Evolutionary conservation across 2,329 filamentous ascomycete genomes (phyloP), one percentile per base, ranked within the genome.

Genomic region (Arthrobotrys sinensis): DNA sequence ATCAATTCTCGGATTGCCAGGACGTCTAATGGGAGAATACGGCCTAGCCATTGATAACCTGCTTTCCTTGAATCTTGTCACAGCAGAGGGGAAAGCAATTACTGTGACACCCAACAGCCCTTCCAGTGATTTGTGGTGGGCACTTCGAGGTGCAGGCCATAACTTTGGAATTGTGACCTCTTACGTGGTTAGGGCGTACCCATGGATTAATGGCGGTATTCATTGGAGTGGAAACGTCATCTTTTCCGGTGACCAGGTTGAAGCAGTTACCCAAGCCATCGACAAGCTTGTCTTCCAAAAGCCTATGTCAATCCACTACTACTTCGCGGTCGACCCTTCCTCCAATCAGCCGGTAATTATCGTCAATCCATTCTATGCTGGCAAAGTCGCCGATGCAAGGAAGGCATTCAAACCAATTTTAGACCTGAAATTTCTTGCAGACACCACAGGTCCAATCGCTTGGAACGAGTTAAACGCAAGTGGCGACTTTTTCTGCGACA

Each of bases 121-220:
- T 8, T 78, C 82, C 46, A 1, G 80, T 0, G 84, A 85, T 66
- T 82, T 86, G 6, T 86, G 86, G 81, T 86, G 85, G 85, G 85
- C 84, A 0, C 67, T 86, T 4, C 82, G 84, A 0, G 85, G 85
- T 5, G 85, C 85, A 0, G 85, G 85, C 0, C 82, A 83, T 28
- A 86, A 84, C 72, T 86, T 87, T 71, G 86, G 85, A 16, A 84
- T 86, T 28, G 85, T 85, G 0, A 85, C 85, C 0, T 82, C 82
- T 8, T 86, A 86, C 75, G 80, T 81, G 7, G 80, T 85, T 62
- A 85, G 84, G 68, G 81, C 85, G 1, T 83, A 82, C 28, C 83
- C 84, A 0, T 79, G 68, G 65, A 75, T 75, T 28, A 79, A 81
- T 34, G 43, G 60, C 34, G 80, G 80, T 38, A 55, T 46, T 5